These are phyloP conservation scores for Saccharomyces pastorianus DNA, from an alignment of 1,139 yeast genomes.

Conservation along the genomic window DNA sequence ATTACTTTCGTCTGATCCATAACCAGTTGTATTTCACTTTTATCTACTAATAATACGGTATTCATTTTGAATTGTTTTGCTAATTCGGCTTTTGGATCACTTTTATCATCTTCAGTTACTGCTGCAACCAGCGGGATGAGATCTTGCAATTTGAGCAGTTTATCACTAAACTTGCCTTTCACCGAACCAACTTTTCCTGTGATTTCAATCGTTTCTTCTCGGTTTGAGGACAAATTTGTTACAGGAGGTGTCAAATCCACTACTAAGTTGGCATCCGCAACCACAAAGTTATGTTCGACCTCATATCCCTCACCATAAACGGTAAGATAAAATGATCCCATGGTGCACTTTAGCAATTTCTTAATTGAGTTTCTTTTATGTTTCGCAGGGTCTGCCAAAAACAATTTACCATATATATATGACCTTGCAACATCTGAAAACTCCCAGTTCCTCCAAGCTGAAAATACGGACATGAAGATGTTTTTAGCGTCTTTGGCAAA, in stretches of 20 bases:
- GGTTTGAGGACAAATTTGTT: constrained; percentile 8
- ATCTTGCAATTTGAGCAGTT: constrained; percentile 15
- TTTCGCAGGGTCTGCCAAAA: constrained; percentile 12
- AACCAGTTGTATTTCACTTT: constrained; percentile 18
- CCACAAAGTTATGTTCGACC: constrained; percentile 21
- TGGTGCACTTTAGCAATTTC: constrained; percentile 16
- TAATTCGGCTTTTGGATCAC: constrained; percentile 3
- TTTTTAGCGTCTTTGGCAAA: constrained; percentile 48
- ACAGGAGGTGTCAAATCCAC: constrained; percentile 15
- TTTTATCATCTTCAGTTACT: constrained; percentile 4
- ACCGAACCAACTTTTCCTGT: constrained; percentile 19
- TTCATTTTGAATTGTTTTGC: constrained; percentile 16
- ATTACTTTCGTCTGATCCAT: constrained; percentile 25
- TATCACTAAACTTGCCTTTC: constrained; percentile 22
- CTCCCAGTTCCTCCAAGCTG: constrained; percentile 93
- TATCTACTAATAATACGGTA: constrained; percentile 15
- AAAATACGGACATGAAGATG: constrained; percentile 50
- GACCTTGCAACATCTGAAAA: constrained; percentile 50
- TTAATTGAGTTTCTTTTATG: constrained; percentile 16
- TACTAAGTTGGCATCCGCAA: constrained; percentile 17
- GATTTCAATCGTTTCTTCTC: constrained; percentile 18
- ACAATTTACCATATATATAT: constrained; percentile 38
- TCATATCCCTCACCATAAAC: constrained; percentile 21
- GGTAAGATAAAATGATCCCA: constrained; percentile 21
- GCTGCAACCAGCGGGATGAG: constrained; percentile 8